A percentile compares a stretch with the other conserved stretches of the same genome.
These are phyloP conservation scores for Cryptococcus amylolentus DNA, from an alignment of 1,284 basidiomycete species.

Conservation along the genomic window DNA sequence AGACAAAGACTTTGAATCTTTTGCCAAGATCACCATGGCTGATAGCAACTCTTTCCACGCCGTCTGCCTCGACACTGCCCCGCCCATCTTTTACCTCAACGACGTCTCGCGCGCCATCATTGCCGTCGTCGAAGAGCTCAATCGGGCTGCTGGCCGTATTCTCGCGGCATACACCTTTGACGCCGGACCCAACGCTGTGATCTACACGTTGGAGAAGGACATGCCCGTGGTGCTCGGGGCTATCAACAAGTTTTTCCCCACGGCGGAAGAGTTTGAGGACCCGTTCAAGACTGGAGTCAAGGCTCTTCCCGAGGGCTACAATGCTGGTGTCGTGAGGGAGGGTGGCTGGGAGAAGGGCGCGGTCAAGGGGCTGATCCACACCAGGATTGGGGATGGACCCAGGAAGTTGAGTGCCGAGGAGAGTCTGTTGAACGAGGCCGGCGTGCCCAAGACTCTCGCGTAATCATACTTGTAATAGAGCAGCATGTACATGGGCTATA, in stretches of 20 bases:
- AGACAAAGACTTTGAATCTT: slow-evolving; percentile 76
- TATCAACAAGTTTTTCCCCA: slow-evolving; percentile 79
- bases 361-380: slow-evolving; percentile 86
- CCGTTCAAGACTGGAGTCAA: slow-evolving; percentile 62
- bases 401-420: slow-evolving; percentile 52
- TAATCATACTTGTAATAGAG: slow-evolving; percentile 8
- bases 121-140: slow-evolving; percentile 84
- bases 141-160: slow-evolving; percentile 69
- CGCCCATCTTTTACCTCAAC: slow-evolving; percentile 99
- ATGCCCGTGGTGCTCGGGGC: slow-evolving; percentile 72
- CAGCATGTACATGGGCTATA: too few species aligned
- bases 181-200: slow-evolving; percentile 97
- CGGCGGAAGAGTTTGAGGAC: slow-evolving; percentile 68
- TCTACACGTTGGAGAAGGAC: slow-evolving; percentile 80
- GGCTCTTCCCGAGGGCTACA: slow-evolving; percentile 65
- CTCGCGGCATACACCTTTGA: slow-evolving; percentile 97
- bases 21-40: slow-evolving; percentile 89
- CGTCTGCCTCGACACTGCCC: slow-evolving; percentile 91
- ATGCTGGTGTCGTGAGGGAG: slow-evolving; percentile 64
- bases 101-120: slow-evolving; percentile 87
- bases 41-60: slow-evolving; percentile 99
- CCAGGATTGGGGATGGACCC: slow-evolving; percentile 85
- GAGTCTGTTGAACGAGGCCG: slow-evolving; percentile 48
- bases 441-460: slow-evolving; percentile 49
- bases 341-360: slow-evolving; percentile 65